These are phyloP conservation scores for Westerdykella sp. DNA, from an alignment of 2,329 filamentous ascomycete genomes.

Conservation along the genomic window DNA sequence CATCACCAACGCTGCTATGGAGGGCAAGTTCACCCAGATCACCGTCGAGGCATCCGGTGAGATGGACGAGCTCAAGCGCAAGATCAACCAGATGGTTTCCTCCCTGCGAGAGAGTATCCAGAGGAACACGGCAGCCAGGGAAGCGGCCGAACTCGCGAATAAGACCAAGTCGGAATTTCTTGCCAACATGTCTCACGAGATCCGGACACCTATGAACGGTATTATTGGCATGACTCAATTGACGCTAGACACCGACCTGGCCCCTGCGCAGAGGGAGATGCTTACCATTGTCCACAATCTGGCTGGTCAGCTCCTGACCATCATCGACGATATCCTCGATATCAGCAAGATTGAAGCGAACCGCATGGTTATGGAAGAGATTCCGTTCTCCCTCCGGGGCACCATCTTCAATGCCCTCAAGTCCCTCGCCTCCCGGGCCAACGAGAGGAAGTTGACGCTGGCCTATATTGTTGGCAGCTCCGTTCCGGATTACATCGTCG, in stretches of 20 bases:
- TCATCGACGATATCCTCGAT: conserved; percentile 76
- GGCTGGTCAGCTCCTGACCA: conserved; percentile 91
- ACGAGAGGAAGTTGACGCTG: conserved; percentile 88
- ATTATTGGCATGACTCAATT: conserved; percentile 98
- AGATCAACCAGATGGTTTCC: conserved; percentile 99
- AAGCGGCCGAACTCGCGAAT: conserved; percentile 93
- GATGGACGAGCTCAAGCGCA: conserved; percentile 98
- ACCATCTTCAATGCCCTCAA: conserved; percentile 97
- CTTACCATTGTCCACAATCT: conserved; percentile 96
- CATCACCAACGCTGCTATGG: conserved; percentile 95
- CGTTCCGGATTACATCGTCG: conserved; percentile 90
- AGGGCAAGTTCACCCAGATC: conserved; percentile 94
- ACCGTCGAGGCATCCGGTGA: conserved; percentile 96
- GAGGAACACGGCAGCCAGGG: conserved; percentile 88
- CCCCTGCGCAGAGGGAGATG: conserved; percentile 95
- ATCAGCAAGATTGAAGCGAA: conserved; percentile 82
- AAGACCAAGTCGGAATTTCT: conserved; percentile 98
- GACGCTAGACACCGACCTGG: conserved; percentile 87
- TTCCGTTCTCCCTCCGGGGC: conserved; percentile 87
- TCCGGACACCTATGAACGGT: conserved; percentile 94
- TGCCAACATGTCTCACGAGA: conserved; percentile 98
- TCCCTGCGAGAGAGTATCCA: conserved; percentile 94
- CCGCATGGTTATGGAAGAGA: conserved; percentile 97
- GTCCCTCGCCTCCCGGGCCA: conserved; percentile 92
- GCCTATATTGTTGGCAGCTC: conserved; percentile 91